A percentile compares a stretch with the other conserved stretches of the same genome.
Evolutionary conservation across 1,139 yeast genomes (phyloP).

Genomic region (Yamadazyma taylorii): DNA sequence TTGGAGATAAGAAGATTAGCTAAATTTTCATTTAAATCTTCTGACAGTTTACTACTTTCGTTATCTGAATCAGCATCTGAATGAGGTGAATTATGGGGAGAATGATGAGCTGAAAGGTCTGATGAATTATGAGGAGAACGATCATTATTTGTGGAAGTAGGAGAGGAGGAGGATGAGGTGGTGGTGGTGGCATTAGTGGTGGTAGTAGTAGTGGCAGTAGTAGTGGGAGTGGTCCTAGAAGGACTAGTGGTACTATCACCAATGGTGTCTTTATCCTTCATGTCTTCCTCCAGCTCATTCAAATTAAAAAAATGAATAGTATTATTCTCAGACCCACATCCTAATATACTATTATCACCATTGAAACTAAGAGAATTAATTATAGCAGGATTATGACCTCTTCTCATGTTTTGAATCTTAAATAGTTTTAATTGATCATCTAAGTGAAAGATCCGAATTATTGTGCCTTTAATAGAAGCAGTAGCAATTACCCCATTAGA

Average conservation of each 20-base stretch:
- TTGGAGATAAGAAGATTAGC: constrained; percentile 41
- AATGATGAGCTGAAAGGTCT: too few species aligned
- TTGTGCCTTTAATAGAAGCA: constrained; percentile 72
- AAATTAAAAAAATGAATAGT: constrained; percentile 67
- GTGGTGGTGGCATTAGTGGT: constrained; percentile 4
- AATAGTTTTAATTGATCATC: constrained; percentile 18
- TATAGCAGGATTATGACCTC: constrained; percentile 67
- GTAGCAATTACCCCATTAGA: constrained; percentile 59
- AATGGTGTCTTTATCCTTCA: constrained; percentile 9
- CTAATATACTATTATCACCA: constrained; percentile 49
- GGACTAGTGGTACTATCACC: too few species aligned
- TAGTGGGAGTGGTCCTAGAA: too few species aligned
- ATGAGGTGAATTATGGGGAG: neutral
- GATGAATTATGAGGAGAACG: neutral
- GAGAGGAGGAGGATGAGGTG: too few species aligned
- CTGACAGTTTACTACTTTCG: constrained; percentile 25
- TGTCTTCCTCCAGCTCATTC: constrained; percentile 16
- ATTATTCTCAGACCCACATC: constrained; percentile 66
- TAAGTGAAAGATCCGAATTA: constrained; percentile 51
- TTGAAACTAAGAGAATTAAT: constrained; percentile 58
- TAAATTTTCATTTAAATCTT: constrained; percentile 44
- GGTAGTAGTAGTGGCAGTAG: constrained; percentile 4
- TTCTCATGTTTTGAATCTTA: constrained; percentile 54
- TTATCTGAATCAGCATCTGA: constrained; percentile 7
- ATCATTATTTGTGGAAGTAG: too few species aligned